Conservation (phyloP, 2,329 filamentous ascomycete species). For the Didymella sp. region DNA sequence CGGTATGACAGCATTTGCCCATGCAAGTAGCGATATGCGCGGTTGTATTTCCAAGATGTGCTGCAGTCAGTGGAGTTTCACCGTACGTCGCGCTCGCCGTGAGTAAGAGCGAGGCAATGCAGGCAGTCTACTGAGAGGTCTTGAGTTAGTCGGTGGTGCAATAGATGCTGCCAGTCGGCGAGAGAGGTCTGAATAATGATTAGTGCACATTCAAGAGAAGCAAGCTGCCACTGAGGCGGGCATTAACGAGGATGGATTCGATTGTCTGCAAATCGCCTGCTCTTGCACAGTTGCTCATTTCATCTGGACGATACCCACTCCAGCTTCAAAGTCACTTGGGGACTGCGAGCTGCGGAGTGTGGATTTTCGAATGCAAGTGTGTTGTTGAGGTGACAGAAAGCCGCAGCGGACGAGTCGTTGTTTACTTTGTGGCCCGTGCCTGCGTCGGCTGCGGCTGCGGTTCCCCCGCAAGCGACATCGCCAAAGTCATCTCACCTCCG, state of each 20-base stretch:
- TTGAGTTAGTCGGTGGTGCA: not conserved
- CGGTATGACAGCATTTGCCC: not conserved
- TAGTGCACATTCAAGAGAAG: not conserved
- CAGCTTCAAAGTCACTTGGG: not conserved
- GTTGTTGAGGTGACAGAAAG: not conserved
- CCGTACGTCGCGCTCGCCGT: not conserved
- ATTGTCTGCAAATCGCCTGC: not conserved
- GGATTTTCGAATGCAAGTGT: not conserved
- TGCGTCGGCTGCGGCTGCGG: conserved; percentile 4
- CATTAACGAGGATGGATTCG: not conserved
- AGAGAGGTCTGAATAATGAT: not conserved
- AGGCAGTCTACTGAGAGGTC: not conserved
- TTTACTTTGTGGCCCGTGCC: conserved; percentile 1
- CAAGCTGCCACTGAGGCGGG: not conserved
- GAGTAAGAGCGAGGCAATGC: not conserved
- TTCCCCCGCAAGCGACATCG: conserved; percentile 10
- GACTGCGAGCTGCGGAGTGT: not conserved
- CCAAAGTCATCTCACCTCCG: conserved; percentile 4
- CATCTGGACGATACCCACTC: not conserved
- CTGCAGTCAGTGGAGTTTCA: not conserved
- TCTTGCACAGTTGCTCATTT: not conserved
- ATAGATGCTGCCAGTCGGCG: not conserved
- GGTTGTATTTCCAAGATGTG: not conserved
- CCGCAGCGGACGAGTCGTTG: not conserved
- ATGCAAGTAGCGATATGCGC: not conserved